phyloP scores from a whole-genome alignment of 495 filamentous ascomycete species.

The Cercophora scortea region DNA sequence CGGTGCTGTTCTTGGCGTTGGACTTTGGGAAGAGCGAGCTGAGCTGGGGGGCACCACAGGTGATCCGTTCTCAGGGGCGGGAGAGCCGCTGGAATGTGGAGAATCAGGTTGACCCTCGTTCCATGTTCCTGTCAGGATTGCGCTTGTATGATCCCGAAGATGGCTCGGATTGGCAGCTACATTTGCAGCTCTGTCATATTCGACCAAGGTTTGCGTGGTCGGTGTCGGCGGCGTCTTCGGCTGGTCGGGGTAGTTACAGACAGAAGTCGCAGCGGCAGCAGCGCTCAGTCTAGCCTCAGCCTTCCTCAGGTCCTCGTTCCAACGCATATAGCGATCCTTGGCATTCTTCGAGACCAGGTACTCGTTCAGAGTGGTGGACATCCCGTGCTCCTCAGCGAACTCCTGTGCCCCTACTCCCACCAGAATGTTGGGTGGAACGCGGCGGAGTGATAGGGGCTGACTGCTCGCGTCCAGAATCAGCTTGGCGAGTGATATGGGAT shows the following conservation, averaged over 20 bases:
- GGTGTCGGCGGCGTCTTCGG: neutral
- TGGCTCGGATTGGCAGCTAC: constrained; percentile 2
- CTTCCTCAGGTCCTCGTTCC: constrained; percentile 64
- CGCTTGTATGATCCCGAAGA: constrained; percentile 39
- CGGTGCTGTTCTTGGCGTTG: neutral
- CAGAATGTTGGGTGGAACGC: constrained; percentile 88
- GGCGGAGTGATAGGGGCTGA: constrained; percentile 63
- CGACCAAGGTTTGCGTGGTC: constrained; percentile 1
- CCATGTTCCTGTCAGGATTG: constrained; percentile 49
- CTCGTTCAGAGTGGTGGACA: constrained; percentile 63
- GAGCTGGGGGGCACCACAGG: constrained; percentile 2
- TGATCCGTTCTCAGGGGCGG: constrained; percentile 6
- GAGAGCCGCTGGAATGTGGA: constrained; percentile 16
- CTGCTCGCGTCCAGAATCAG: constrained; percentile 69
- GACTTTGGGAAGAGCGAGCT: constrained; percentile 1
- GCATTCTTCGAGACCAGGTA: constrained; percentile 66
- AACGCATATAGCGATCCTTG: constrained; percentile 63
- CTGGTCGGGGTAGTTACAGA: constrained; percentile 4
- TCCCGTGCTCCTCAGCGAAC: constrained; percentile 72
- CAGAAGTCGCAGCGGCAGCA: neutral
- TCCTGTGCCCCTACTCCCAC: constrained; percentile 75
- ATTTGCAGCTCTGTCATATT: constrained; percentile 15
- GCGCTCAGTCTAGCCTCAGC: constrained; percentile 30
- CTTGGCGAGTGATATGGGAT: constrained; percentile 83
- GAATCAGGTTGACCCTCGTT: constrained; percentile 54